phyloP scores from a whole-genome alignment of 2,329 filamentous ascomycete species.

The Cytospora paraplurivora region DNA sequence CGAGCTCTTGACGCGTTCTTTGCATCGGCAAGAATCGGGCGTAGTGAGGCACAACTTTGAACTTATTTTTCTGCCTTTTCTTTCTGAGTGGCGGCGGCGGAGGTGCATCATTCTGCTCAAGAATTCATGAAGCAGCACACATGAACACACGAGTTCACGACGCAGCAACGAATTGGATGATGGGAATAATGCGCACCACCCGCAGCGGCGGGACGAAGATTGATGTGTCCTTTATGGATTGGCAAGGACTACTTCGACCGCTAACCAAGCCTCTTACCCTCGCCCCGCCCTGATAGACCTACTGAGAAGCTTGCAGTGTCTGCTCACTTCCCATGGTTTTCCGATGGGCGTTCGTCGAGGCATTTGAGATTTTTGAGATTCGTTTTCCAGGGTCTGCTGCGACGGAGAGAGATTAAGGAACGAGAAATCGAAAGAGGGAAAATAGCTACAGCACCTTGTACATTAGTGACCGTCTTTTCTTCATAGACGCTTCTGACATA shows the following conservation, averaged over 20 bases:
- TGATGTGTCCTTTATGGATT: not conserved
- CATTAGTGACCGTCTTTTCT: not conserved
- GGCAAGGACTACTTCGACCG: not conserved
- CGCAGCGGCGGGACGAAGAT: not conserved
- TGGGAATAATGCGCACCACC: conserved; percentile 13
- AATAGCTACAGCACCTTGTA: conserved; percentile 10
- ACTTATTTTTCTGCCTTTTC: not conserved
- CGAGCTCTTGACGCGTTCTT: conserved; percentile 14
- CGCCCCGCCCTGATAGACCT: not conserved
- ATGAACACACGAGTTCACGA: conserved; percentile 10
- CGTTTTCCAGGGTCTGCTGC: conserved; percentile 13
- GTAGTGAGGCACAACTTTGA: conserved; percentile 12
- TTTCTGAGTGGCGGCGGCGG: not conserved
- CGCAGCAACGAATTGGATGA: conserved; percentile 11
- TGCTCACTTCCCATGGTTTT: conserved; percentile 4
- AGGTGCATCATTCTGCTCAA: conserved; percentile 7
- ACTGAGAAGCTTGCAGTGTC: not conserved
- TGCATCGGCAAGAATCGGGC: conserved; percentile 9
- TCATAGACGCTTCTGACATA: conserved; percentile 11
- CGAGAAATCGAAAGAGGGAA: not conserved
- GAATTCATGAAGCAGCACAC: conserved; percentile 2
- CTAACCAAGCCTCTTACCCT: not conserved
- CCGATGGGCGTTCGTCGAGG: conserved; percentile 16
- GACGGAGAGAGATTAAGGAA: conserved; percentile 7
- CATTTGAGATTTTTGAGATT: not conserved